These are phyloP conservation scores for Hyparrhenia diplandra DNA, from an alignment of 176 grass and related monocot genomes.

Conservation along the genomic window DNA sequence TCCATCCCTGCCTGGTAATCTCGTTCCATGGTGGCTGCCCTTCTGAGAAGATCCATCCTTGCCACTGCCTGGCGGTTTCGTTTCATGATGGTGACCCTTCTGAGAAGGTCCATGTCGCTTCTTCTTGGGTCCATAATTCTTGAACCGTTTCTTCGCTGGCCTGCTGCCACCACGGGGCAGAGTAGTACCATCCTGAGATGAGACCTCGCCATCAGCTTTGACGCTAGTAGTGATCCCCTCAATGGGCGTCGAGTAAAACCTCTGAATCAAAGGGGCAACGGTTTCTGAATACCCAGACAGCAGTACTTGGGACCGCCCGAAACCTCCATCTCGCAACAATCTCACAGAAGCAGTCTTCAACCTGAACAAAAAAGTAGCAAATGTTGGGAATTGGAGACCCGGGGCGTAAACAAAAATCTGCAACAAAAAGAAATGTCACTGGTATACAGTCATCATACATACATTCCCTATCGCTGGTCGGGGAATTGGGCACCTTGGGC, in stretches of 20 bases:
- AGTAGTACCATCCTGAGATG: background rate
- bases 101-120: background rate
- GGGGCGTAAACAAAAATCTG: background rate
- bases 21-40: background rate
- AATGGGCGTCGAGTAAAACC: background rate
- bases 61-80: background rate
- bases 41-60: background rate
- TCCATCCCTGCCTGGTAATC: background rate
- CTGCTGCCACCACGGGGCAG: background rate
- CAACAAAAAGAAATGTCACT: background rate
- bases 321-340: background rate
- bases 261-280: constrained; percentile 1
- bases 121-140: background rate
- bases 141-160: background rate
- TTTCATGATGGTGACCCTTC: background rate
- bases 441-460: background rate
- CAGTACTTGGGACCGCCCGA: background rate
- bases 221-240: background rate
- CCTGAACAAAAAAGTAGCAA: constrained; percentile 7
- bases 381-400: background rate
- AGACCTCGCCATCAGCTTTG: background rate
- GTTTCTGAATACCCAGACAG: background rate
- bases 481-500: background rate
- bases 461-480: background rate
- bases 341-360: constrained; percentile 13